A percentile compares a stretch with the other conserved stretches of the same genome.
These are phyloP conservation scores for Gilbertella persicaria DNA, from an alignment of 371 early-diverging fungal genomes.

Conservation along the genomic window DNA sequence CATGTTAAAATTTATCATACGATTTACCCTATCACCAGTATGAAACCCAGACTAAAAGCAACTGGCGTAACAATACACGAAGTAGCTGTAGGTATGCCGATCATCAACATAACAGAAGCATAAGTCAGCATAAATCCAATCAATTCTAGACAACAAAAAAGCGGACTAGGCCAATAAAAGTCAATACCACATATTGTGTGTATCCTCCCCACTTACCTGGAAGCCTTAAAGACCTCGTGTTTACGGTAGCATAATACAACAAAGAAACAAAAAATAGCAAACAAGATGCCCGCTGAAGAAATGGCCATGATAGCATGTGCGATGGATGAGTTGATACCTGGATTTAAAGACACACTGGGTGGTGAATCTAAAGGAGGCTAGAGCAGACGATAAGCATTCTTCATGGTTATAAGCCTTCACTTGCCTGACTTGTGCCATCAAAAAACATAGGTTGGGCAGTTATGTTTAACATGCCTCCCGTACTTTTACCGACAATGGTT, in stretches of 20 bases:
- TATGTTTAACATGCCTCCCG: conserved; percentile 48
- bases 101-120: conserved; percentile 48
- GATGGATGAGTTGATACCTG: conserved; percentile 44
- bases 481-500: conserved; percentile 45
- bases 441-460: conserved; percentile 50
- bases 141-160: conserved; percentile 61
- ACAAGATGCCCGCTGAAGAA: conserved; percentile 38
- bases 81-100: conserved; percentile 48
- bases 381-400: not conserved
- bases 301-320: conserved; percentile 47
- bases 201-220: conserved; percentile 39
- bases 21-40: conserved; percentile 53
- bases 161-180: conserved; percentile 35
- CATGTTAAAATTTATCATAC: too few species aligned
- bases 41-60: conserved; percentile 54
- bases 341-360: conserved; percentile 52
- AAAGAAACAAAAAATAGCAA: conserved; percentile 34
- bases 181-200: not conserved
- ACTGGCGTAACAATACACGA: conserved; percentile 54
- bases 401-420: not conserved
- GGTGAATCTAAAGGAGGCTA: conserved; percentile 58
- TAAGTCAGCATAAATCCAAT: conserved; percentile 59
- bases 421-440: conserved; percentile 52
- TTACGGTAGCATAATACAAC: conserved; percentile 42
- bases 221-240: conserved; percentile 58